Evolutionary conservation across 495 filamentous ascomycete species (phyloP).

Genomic region (Aspergillus taichungensis): DNA sequence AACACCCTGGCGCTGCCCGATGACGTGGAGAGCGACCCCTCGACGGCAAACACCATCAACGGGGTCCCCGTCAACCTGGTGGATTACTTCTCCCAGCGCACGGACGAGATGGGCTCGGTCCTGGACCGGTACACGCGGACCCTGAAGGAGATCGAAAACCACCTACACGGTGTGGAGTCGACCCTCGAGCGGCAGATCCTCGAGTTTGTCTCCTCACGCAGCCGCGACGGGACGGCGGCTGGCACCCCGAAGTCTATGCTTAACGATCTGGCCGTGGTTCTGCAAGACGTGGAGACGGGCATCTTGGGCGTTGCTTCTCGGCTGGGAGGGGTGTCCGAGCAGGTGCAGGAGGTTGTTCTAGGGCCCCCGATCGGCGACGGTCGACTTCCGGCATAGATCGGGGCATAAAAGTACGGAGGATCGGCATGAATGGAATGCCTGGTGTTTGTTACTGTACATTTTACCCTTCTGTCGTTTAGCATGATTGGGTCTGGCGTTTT

Average conservation of each 20-base stretch:
- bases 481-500: too few relatives aligned
- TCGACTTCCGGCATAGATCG: conserved; percentile 5
- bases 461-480: not conserved
- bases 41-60: conserved; percentile 28
- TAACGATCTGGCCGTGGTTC: conserved; percentile 54
- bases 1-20: conserved; percentile 42
- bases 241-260: conserved; percentile 39
- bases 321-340: conserved; percentile 59
- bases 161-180: conserved; percentile 66
- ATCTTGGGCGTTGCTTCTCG: conserved; percentile 68
- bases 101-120: conserved; percentile 61
- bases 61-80: conserved; percentile 52
- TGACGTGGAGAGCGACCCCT: conserved; percentile 51
- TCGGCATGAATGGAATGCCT: conserved; percentile 1
- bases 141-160: conserved; percentile 73
- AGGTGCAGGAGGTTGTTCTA: conserved; percentile 57
- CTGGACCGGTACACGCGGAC: conserved; percentile 58
- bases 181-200: conserved; percentile 62
- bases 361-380: conserved; percentile 32
- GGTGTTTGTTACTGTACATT: not conserved
- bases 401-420: not conserved
- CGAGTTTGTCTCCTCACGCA: conserved; percentile 50
- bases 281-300: conserved; percentile 70
- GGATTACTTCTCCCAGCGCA: conserved; percentile 63
- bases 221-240: conserved; percentile 35